Evolutionary conservation across 768 basidiomycete genomes (phyloP), one percentile per base, ranked within the genome.

Genomic region (Pleurotus sapidus): DNA sequence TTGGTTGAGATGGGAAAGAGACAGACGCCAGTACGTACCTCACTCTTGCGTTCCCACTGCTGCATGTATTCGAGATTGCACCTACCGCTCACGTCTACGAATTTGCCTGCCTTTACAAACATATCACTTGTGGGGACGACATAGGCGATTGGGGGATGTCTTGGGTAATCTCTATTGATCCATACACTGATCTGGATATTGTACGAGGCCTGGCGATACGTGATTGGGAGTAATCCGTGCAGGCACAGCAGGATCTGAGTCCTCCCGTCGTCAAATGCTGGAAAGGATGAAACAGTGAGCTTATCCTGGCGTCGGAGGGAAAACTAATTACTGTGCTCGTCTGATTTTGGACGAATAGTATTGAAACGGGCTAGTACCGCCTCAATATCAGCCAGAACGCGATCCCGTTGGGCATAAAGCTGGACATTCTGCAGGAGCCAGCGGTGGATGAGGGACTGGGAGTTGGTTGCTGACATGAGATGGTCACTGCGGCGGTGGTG

Each of bases 251-350:
- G 82, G 15, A 98, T 80, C 66, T 95, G 93, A 0, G 93, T 88
- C 38, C 96, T 86, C 47, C 97, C 97, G 62, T 97, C 93, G 70
- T 99, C 94, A 74, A 91, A 95, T 0, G 91, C 93, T 97, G 62
- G 47, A 47, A 54, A 60, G 48, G 60, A 43, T 51, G 46, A 60
- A 47, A 58, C 46, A 47, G 49, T 58, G 39, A 34, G 30, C 30
- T 34, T 34, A 34, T 34, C 30, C 30, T 34, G 2, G 30, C 30
- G 30, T 34, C 37, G 55, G 34, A 53, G 37, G 17, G 48, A 37
- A 37, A 51, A 30, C 40, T 67, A 79, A 80, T 65, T 60, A 81
- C 80, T 92, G 81, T 93, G 93, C 11, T 89, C 80, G 63, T 92
- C 93, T 1, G 89, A 86, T 69, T 91, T 91, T 50, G 89, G 92